These are phyloP conservation scores for Penicillium lividum DNA, from an alignment of 495 filamentous ascomycete species.

Conservation along the genomic window DNA sequence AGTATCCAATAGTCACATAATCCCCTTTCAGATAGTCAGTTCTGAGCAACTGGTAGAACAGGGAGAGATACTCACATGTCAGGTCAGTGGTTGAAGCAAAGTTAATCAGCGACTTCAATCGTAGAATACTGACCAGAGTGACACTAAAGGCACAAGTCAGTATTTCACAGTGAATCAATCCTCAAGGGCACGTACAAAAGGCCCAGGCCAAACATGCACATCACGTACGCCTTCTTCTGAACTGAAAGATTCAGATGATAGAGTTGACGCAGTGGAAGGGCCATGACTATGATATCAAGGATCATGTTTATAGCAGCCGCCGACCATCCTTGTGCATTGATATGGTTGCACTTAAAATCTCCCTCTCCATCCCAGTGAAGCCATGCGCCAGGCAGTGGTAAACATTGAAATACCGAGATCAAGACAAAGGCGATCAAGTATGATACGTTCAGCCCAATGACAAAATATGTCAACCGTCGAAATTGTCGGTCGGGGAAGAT, in stretches of 20 bases:
- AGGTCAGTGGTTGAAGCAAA: slow-evolving; percentile 34
- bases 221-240: slow-evolving; percentile 33
- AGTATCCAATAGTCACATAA: slow-evolving; percentile 35
- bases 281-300: slow-evolving; percentile 48
- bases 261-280: slow-evolving; percentile 40
- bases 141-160: slow-evolving; percentile 22
- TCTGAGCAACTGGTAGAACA: not conserved
- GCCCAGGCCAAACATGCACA: slow-evolving; percentile 41
- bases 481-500: slow-evolving; percentile 41
- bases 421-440: slow-evolving; percentile 44
- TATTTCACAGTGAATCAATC: not conserved
- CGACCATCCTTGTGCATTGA: slow-evolving; percentile 43
- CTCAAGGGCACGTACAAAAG: slow-evolving; percentile 32
- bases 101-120: slow-evolving; percentile 33
- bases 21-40: slow-evolving; percentile 29
- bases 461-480: slow-evolving; percentile 28
- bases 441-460: slow-evolving; percentile 38
- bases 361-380: slow-evolving; percentile 40
- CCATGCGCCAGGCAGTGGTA: slow-evolving; percentile 44
- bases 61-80: slow-evolving; percentile 29
- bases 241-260: slow-evolving; percentile 31
- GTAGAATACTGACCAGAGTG: slow-evolving; percentile 38
- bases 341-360: slow-evolving; percentile 40
- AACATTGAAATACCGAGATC: slow-evolving; percentile 44
- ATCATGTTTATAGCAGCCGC: slow-evolving; percentile 46